Conservation (phyloP, 257 asterid genomes). For the Haberlea rhodopensis region DNA sequence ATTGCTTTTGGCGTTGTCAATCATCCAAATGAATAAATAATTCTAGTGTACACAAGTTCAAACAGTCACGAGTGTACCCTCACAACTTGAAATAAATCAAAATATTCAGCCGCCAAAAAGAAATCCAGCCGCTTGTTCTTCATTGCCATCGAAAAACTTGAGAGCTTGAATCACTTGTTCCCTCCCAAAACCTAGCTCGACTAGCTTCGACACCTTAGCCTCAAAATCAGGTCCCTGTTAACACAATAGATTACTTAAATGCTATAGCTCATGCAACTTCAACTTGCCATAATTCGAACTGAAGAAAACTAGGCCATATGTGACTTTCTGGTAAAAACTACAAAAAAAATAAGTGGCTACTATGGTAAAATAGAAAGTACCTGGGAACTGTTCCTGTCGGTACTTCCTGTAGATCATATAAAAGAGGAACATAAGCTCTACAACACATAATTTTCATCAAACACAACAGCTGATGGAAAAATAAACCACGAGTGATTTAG, state of each 20-base stretch:
- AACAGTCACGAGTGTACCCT: not conserved
- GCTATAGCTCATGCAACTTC: not conserved
- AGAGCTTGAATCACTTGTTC: slow-evolving; percentile 83
- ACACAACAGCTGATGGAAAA: slow-evolving; percentile 5
- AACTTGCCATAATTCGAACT: not conserved
- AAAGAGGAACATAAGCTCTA: slow-evolving; percentile 26
- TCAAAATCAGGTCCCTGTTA: slow-evolving; percentile 74
- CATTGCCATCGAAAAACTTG: slow-evolving; percentile 75
- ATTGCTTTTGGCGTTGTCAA: not conserved
- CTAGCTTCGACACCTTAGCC: slow-evolving; percentile 81
- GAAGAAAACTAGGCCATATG: not conserved
- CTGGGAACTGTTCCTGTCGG: slow-evolving; percentile 36
- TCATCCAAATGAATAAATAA: no score
- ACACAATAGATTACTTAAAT: not conserved
- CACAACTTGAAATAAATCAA: not conserved
- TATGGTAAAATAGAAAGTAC: slow-evolving; percentile 29
- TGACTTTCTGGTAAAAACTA: not conserved
- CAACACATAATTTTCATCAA: not conserved
- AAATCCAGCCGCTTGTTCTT: slow-evolving; percentile 90
- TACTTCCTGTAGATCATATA: slow-evolving; percentile 47
- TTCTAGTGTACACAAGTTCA: not conserved
- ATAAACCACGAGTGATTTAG: slow-evolving; percentile 1
- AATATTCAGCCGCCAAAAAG: slow-evolving; percentile 77
- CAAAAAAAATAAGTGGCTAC: slow-evolving; percentile 2
- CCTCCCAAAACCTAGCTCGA: slow-evolving; percentile 93